Evolutionary conservation across 345 rosid species (phyloP), one percentile per base, ranked within the genome.

Genomic region (Chamaenerion angustifolium): DNA sequence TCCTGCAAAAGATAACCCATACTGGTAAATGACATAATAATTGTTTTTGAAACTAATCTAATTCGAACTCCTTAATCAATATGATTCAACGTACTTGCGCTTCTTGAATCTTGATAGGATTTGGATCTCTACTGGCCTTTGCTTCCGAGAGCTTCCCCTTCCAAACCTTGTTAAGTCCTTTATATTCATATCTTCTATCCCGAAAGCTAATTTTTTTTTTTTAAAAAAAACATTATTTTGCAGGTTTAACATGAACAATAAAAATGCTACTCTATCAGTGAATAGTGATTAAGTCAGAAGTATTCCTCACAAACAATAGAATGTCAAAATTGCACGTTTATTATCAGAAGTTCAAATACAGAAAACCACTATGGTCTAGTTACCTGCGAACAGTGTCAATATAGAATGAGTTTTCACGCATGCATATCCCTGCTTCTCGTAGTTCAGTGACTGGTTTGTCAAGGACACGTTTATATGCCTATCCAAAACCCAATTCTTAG

Each of bases 381-480:
- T 42, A 83, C 98, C 95, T 89, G 57, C 98, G 83, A 60, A 90
- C 98, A 56, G 98, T 90, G 60, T 90, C 98, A 51, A 81, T 83
- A 61, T 86, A 90, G 63, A 90, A 86, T 35, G 98, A 68, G 59
- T 90, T 90, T 72, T 90, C 98, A 40, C 96, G 79, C 98, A 90
- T 90, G 81, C 98, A 90, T 56, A 90, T 83, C 63, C 94, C 98
- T 60, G 98, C 98, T 65, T 90, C 98, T 65, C 89, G 84, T 71
- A 90, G 65, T 78, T 86, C 98, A 67, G 86, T 78, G 49, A 76
- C 80, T 42, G 98, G 95, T 64, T 83, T 90, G 72, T 86, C 88
- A 40, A 85, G 71, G 12, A 75, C 95, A 47, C 92, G 66, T 71
- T 70, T 78, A 72, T 86, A 81, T 68, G 93, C 96, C 97, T 89